Base-by-base conservation (phyloP, 148 eudicot genomes). In the Fagopyrum tataricum region DNA sequence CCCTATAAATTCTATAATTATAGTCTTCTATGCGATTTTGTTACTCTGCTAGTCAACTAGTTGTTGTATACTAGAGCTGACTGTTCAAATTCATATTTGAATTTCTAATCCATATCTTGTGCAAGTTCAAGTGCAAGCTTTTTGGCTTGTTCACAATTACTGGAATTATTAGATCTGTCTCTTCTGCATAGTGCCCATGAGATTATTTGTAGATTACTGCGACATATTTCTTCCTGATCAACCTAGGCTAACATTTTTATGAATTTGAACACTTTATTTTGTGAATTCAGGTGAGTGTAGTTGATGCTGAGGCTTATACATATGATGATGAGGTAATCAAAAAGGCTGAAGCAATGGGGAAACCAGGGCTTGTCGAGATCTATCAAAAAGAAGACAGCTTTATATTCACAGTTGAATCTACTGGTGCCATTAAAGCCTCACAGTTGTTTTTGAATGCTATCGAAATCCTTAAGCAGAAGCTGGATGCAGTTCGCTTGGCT, bases 291-390 rank as follows among this genome's bases (percentile, higher is more conserved):
- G 91, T 94, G 56, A 77, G 83, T 40, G 82, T 91, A 5, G 81
- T 83, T 85, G 96, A 94, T 78, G 85, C 90, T 17, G 98, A 93
- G 84, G 92, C 91, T 58, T 88, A 94, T 75, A 81, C 90, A 1
- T 94, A 89, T 61, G 98, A 94, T 73, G 98, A 94, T 62, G 98
- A 91, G 78, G 91, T 94, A 80, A 77, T 91, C 53, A 91, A 94
- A 82, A 89, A 85, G 81, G 95, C 90, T 18, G 98, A 89, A 71
- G 84, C 93, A 20, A 89, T 91, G 96, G 97, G 90, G 20, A 88
- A 88, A 71, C 87, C 97, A 18, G 98, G 97, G 72, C 86, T 94
- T 4, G 81, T 89, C 2, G 97, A 91, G 68, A 88, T 94, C 55
- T 79, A 84, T 67, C 86, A 87, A 5, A 91, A 83, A 76, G 98